Percentiles rank a stretch among this genome's conserved stretches.
Conservation (phyloP, 352 stramenopile genomes). For the Pythium coloratum region DNA sequence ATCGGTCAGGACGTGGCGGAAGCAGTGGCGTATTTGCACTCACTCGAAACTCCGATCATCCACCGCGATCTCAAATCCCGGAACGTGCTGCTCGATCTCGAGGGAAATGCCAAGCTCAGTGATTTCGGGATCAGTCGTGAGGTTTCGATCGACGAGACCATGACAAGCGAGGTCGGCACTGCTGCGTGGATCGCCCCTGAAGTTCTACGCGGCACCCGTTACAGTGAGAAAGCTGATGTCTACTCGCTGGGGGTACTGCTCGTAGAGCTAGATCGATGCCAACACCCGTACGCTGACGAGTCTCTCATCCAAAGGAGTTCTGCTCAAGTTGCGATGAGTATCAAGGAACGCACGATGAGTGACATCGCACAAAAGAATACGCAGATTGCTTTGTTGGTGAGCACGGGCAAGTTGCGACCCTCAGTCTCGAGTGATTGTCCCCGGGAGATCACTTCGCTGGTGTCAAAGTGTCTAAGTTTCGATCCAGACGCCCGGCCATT, state of each 20-base stretch:
- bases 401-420: background rate
- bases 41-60: conserved; percentile 15
- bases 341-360: background rate
- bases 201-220: conserved; percentile 27
- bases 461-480: background rate
- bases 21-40: conserved; percentile 23
- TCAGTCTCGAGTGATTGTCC: background rate
- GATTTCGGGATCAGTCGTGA: conserved; percentile 21
- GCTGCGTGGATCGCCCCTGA: conserved; percentile 30
- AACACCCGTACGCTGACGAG: conserved; percentile 9
- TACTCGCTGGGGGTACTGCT: conserved; percentile 31
- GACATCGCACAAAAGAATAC: conserved; percentile 5
- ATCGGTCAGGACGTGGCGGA: conserved; percentile 17
- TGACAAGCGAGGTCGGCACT: conserved; percentile 28
- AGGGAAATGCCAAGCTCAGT: conserved; percentile 9
- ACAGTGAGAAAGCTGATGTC: conserved; percentile 31
- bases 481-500: background rate
- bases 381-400: background rate
- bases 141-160: conserved; percentile 12
- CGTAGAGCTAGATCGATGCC: conserved; percentile 25
- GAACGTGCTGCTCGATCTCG: conserved; percentile 18
- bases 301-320: background rate
- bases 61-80: conserved; percentile 21
- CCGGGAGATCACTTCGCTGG: background rate
- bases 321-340: background rate